These are phyloP conservation scores for Dimocarpus longan DNA, from an alignment of 345 rosid genomes.

Conservation along the genomic window DNA sequence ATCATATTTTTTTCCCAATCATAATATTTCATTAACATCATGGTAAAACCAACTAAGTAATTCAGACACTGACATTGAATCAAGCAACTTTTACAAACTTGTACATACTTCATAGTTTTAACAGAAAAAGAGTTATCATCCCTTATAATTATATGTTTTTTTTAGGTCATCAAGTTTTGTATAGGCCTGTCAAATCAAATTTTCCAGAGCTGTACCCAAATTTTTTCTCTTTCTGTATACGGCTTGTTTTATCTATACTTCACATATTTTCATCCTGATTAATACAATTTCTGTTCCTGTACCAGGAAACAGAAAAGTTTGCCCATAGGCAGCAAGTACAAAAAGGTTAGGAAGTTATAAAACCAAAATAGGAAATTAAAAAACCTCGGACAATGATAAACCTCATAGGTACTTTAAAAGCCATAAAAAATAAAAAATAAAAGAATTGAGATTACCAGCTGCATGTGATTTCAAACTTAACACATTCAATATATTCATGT, in stretches of 20 bases:
- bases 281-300: background rate
- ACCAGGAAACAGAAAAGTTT: background rate
- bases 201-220: background rate
- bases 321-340: background rate
- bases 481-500: background rate
- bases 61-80: background rate
- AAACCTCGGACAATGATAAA: background rate
- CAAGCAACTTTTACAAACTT: too few species aligned
- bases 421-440: background rate
- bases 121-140: background rate
- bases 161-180: background rate
- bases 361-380: background rate
- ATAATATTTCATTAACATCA: background rate
- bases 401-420: background rate
- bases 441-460: background rate
- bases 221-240: background rate
- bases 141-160: background rate
- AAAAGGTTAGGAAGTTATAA: background rate
- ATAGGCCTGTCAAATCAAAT: background rate
- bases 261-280: background rate
- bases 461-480: background rate
- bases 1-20: background rate
- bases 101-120: background rate
- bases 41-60: background rate
- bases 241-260: background rate